Percentiles rank a stretch among this genome's conserved stretches.
Conservation (phyloP, 345 rosid species). For the Eucalyptus sp. region DNA sequence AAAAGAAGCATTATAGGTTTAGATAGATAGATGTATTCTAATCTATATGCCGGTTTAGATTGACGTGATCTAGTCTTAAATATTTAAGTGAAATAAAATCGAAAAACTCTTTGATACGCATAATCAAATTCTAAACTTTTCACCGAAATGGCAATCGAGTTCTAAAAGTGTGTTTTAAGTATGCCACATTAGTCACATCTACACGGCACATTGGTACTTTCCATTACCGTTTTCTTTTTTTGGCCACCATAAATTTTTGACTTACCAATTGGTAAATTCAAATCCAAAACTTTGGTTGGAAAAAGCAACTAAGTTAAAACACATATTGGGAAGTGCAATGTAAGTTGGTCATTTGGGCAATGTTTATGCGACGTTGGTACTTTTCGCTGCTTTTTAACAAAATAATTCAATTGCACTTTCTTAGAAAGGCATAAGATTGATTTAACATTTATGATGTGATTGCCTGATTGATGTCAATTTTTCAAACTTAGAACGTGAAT, state of each 20-base stretch:
- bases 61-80: neutral
- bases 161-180: neutral
- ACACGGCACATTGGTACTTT: neutral
- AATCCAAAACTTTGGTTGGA: neutral
- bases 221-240: neutral
- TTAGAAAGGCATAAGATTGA: neutral
- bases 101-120: neutral
- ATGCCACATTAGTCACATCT: neutral
- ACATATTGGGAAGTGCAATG: neutral
- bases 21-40: neutral
- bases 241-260: neutral
- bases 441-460: neutral
- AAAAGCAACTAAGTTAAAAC: neutral
- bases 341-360: neutral
- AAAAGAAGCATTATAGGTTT: neutral
- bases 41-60: neutral
- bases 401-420: neutral
- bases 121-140: neutral
- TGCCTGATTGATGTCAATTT: neutral
- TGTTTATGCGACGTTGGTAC: neutral
- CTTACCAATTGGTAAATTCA: neutral
- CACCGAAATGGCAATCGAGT: rapidly evolving
- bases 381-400: neutral
- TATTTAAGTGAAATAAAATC: neutral
- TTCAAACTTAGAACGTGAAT: neutral